These are phyloP conservation scores for Athelia sp. DNA, from an alignment of 1,284 basidiomycete species.

Conservation along the genomic window DNA sequence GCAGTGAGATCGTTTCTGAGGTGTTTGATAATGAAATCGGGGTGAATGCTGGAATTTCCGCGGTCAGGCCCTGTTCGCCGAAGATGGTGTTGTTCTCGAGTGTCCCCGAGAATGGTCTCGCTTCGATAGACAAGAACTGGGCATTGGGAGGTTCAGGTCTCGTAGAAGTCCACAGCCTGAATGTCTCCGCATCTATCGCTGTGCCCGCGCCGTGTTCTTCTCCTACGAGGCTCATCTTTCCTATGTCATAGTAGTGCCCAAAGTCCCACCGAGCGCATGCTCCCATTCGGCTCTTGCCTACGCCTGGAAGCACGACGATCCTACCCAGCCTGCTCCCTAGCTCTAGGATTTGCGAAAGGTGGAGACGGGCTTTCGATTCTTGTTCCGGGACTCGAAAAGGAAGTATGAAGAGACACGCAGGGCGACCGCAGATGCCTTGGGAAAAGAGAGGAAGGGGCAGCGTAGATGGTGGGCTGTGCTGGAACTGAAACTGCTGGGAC, in stretches of 20 bases:
- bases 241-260: conserved; percentile 37
- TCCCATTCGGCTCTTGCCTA: conserved; percentile 42
- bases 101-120: conserved; percentile 2
- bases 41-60: neutral
- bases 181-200: conserved; percentile 10
- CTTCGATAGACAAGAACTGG: conserved; percentile 17
- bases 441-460: conserved; percentile 13
- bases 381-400: conserved; percentile 42
- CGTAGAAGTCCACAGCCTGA: conserved; percentile 25
- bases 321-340: conserved; percentile 39
- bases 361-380: conserved; percentile 43
- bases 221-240: conserved; percentile 16
- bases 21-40: neutral
- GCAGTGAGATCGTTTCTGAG: too few relatives aligned
- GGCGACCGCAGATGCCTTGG: conserved; percentile 11
- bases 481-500: neutral
- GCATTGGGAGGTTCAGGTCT: conserved; percentile 18
- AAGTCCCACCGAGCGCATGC: conserved; percentile 40
- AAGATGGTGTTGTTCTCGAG: conserved; percentile 2
- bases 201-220: conserved; percentile 2
- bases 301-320: conserved; percentile 48
- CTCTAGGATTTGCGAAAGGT: conserved; percentile 37
- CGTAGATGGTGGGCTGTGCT: conserved; percentile 4
- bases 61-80: conserved; percentile 2
- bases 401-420: conserved; percentile 38